Base-by-base conservation (phyloP, 805 yeast species). In the Grigorovia jiainica region DNA sequence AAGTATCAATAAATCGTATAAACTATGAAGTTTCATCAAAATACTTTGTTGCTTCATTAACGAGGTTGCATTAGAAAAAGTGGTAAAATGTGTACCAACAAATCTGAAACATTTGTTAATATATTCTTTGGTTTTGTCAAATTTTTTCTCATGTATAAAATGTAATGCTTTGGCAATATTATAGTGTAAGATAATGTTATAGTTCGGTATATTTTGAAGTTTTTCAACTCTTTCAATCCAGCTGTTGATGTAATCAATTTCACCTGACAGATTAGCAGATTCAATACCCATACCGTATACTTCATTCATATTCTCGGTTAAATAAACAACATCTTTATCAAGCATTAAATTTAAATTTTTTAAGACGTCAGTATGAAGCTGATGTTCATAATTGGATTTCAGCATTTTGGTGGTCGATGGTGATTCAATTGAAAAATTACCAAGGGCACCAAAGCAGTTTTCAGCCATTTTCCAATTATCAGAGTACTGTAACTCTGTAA, bases 381-480 rank as follows among this genome's bases (percentile, higher is more conserved):
- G 89, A 59, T 84, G 86, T 34, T 82, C 82, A 45, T 77, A 78
- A 47, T 87, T 66, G 1, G 95, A 84, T 43, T 76, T 76, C 40
- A 90, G 55, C 47, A 82, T 64, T 33, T 81, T 78, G 0, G 82
- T 70, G n/a, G 71, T 67, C 3, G 55, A 50, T 20, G 53, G 55
- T 3, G 63, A 51, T 57, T 72, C 41, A 36, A 63, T 55, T 17
- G 60, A 45, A 32, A 55, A 50, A 11, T 66, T 68, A 2, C 84
- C 76, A 36, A 82, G 61, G 0, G 81, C 84, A 36, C 79, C 79
- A 50, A 86, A 80, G 30, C 95, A 86, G 46, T 85, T 87, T 47
- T 86, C 83, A 0, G 96, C 95, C 52, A 86, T 72, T 33, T 78
- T 71, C 95, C 96, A 87, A 52, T 82, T 82, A 33, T 84, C 87